Conservation (phyloP, 1,284 basidiomycete genomes). For the Microbotryomycetes sp. region DNA sequence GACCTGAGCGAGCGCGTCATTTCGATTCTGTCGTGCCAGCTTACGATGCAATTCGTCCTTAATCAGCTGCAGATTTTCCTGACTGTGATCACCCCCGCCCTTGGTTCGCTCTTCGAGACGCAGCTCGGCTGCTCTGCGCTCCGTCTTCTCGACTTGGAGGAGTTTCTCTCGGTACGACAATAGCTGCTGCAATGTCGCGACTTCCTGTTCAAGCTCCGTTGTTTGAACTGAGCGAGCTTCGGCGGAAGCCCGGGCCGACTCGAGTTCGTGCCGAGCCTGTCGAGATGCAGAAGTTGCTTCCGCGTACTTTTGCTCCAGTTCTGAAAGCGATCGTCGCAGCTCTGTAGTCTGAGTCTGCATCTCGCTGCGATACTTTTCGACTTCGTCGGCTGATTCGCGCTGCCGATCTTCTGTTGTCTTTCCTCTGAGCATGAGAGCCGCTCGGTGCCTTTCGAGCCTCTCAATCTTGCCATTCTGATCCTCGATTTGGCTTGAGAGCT, state of each 20-base stretch:
- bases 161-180: conserved; percentile 9
- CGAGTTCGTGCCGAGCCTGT: conserved; percentile 24
- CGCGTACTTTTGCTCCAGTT: conserved; percentile 24
- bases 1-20: neutral
- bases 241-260: conserved; percentile 15
- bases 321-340: conserved; percentile 15
- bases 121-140: conserved; percentile 11
- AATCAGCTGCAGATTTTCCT: conserved; percentile 12
- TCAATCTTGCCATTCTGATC: conserved; percentile 18
- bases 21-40: neutral
- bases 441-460: conserved; percentile 31
- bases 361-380: conserved; percentile 5
- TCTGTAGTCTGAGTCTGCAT: conserved; percentile 16
- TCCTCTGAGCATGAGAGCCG: conserved; percentile 28
- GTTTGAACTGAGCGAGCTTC: conserved; percentile 10
- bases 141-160: neutral
- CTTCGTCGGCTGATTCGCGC: conserved; percentile 7
- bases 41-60: conserved; percentile 28
- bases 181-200: conserved; percentile 17
- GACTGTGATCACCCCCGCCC: conserved; percentile 20
- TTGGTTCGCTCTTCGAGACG: neutral
- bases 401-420: conserved; percentile 17
- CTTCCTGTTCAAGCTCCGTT: conserved; percentile 13
- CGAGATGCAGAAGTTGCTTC: conserved; percentile 17
- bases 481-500: conserved; percentile 14